Base-by-base conservation (phyloP, 768 basidiomycete species). In the Trametes cinnabarina region DNA sequence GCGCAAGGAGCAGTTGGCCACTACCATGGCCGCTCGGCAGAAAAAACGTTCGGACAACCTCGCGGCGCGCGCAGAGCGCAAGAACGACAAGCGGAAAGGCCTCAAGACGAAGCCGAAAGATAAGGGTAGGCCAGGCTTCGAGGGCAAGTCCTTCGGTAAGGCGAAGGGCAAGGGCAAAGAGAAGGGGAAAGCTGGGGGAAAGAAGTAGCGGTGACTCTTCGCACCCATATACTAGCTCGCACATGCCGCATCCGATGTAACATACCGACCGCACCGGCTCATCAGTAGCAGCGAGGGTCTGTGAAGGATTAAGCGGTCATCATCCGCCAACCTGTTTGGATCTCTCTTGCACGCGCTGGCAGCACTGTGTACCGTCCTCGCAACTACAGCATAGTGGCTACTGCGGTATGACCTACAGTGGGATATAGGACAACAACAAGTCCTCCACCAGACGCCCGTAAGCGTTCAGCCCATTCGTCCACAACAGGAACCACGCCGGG, bases 21-120 rank as follows among this genome's bases (percentile, higher is more conserved):
- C 84, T 11, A 79, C 87, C 2, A 89, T 92, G 82, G 89, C 88
- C 1, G 90, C 90, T 28, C 87, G 82, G 70, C 88, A 93, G 73
- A 93, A 95, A 77, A 98, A 98, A 73, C 82, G 94, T 4, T 69
- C 84, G 14, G 94, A 96, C 65, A 98, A 98, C 66, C 90, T 98
- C 65, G 89, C 92, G 0, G 84, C 81, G 77, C 84, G 94, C 17
- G 84, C 86, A 55, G 94, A 98, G 69, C 79, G 88, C 32, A 79
- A 81, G 70, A 82, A 79, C 62, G 84, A 85, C 47, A 85, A 80
- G 69, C 74, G 76, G 59, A 84, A 75, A 79, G 75, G 84, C 63
- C 74, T 74, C 61, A 79, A 78, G 64, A 71, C 67, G 65, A 83
- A 82, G 69, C 71, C 72, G 46, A 86, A 87, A 69, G 64, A 67